Conservation (phyloP, 1,284 basidiomycete genomes). For the Cryptococcus maquisensis region DNA sequence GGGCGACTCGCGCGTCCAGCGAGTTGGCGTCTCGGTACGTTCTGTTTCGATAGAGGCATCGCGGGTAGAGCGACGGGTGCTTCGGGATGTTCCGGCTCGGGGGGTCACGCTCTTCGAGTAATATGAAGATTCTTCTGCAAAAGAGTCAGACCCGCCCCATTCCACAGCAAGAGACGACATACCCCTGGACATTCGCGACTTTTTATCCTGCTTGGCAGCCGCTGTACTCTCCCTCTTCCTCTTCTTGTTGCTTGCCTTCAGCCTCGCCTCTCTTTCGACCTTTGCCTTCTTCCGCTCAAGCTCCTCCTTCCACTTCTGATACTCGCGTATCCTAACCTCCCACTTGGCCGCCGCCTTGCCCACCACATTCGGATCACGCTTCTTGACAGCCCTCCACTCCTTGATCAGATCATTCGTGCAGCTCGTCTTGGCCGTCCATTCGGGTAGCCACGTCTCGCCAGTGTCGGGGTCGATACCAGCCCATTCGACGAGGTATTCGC, state of each 20-base stretch:
- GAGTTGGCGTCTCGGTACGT: no score
- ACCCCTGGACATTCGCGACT: neutral
- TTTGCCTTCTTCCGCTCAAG: constrained; percentile 4
- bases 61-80: no score
- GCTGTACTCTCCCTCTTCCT: neutral
- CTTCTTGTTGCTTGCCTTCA: neutral
- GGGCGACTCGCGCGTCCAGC: no score
- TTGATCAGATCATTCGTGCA: constrained; percentile 22
- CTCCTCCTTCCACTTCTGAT: constrained; percentile 3
- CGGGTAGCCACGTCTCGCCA: constrained; percentile 24
- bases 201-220: neutral
- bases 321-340: neutral
- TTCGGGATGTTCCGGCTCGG: no score
- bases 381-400: constrained; percentile 29
- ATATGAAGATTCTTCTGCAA: no score
- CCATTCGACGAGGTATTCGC: constrained; percentile 38
- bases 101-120: no score
- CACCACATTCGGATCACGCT: constrained; percentile 13
- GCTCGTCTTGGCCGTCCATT: constrained; percentile 28
- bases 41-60: no score
- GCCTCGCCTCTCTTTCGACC: constrained; percentile 9
- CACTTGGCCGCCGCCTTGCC: constrained; percentile 6
- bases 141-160: neutral
- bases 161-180: neutral
- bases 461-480: constrained; percentile 27